Base-by-base conservation (phyloP, 2,329 filamentous ascomycete species). In the Polychaeton citri region DNA sequence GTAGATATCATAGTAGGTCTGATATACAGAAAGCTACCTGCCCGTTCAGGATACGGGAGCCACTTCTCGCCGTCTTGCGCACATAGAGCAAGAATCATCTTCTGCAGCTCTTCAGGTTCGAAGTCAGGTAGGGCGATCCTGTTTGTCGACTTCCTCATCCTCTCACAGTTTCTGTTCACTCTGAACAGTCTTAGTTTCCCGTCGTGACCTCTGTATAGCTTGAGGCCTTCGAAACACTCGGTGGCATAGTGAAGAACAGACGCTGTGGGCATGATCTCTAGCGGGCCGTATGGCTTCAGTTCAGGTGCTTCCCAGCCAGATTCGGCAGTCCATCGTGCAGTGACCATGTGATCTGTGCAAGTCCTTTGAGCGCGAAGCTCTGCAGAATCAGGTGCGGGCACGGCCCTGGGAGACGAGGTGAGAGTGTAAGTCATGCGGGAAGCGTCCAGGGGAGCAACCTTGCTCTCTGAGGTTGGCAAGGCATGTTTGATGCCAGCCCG, bases 321-420 rank as follows among this genome's bases (percentile, higher is more conserved):
- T 30, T 63, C 55, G 16, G 58, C 61, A 21, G 68, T 75, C 84
- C 85, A 92, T 36, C 65, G 62, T 15, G 68, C 79, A 35, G 76
- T 79, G 50, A 90, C 68, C 85, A 94, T 93, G 68, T 95, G 87
- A 67, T 95, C 86, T 43, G 82, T 86, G 66, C 69, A 72, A 40
- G 59, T 55, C 42, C 60, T 61, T 33, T 61, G 54, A 30, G 54
- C 50, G 32, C 51, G 43, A 45, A 58, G 53, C 42, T 65, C 63
- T 18, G 57, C 46, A 28, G 57, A 59, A 40, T 59, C 54, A 26
- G 57, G 49, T 12, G 44, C 52, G 21, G 65, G 66, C 3, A 65
- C 61, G 18, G 58, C 18, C 38, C 62, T 60, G 3, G 63, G 63
- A 4, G 51, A 37, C 2, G 48, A 52, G 39, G 59, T 66, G 50